A percentile compares a stretch with the other conserved stretches of the same genome.
These are phyloP conservation scores for Heteromeles arbutifolia DNA, from an alignment of 306 rosid genomes.

Conservation along the genomic window DNA sequence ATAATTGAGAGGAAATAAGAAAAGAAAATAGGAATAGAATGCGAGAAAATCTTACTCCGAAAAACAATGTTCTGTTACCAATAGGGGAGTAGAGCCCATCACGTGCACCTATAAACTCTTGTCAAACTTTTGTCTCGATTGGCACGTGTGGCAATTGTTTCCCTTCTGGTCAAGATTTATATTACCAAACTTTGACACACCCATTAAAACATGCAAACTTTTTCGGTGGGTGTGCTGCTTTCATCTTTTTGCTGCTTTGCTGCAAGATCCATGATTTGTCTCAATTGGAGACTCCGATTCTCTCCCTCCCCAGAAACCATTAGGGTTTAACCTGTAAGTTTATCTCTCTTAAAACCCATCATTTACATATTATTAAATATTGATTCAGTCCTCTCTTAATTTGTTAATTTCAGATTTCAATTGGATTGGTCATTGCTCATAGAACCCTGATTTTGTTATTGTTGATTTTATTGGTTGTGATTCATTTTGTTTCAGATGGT, in stretches of 20 bases:
- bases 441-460: background rate
- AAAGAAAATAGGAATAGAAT: no score
- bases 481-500: background rate
- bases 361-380: background rate
- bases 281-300: background rate
- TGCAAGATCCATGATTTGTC: slow-evolving; percentile 1
- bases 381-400: background rate
- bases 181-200: background rate
- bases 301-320: background rate
- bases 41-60: no score
- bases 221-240: background rate
- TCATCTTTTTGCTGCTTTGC: background rate
- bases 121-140: background rate
- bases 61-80: no score
- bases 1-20: no score
- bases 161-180: background rate
- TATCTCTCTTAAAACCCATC: background rate
- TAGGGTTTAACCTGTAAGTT: background rate
- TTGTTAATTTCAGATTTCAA: background rate
- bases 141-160: background rate
- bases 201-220: background rate
- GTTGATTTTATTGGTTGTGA: background rate
- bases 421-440: background rate
- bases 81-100: background rate
- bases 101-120: background rate